Base-by-base conservation (phyloP, 2,329 filamentous ascomycete species). In the Rutstroemia sp. region DNA sequence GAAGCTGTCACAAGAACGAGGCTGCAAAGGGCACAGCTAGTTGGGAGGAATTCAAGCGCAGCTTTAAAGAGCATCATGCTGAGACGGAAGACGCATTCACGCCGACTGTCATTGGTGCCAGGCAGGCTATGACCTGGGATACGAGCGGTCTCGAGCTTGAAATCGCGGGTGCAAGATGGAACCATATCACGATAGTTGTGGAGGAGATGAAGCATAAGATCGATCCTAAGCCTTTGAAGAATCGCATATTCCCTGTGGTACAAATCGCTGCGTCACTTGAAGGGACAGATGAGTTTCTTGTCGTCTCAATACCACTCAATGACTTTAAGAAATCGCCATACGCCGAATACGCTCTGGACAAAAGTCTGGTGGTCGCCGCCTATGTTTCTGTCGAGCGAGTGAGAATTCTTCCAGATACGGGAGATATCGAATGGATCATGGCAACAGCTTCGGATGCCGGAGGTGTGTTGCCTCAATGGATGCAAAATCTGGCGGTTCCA, bases 361-460 rank as follows among this genome's bases (percentile, higher is more conserved):
- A 76, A 59, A 74, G 70, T 30, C 70, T 80, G 3, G 78, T 84
- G 7, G 69, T 78, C 30, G 87, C 80, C 4, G 73, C 75, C 9
- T 90, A 89, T 64, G 80, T 76, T 27, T 85, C 82, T 60, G 75
- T 90, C 1, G 87, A 91, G 73, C 72, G 80, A 47, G 72, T 87
- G 36, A 53, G 66, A 50, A 46, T 67, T 40, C 40, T 68, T 21
- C 62, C 64, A 5, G 63, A 56, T 4, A 67, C 63, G n/a, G 72
- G 73, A 0, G 68, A 72, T 17, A 76, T 88, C 48, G 83, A 87
- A 69, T 94, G 88, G 88, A 74, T 86, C 57, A 92, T 92, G 86
- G 86, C 82, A 8, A 92, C 88, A 9, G 80, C 84, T 10, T 87
- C 83, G 58, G 81, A 92, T 68, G 88, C 88, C 0, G 77, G 77